These are phyloP conservation scores for Erodium texanum DNA, from an alignment of 441 rosid species.

Conservation along the genomic window DNA sequence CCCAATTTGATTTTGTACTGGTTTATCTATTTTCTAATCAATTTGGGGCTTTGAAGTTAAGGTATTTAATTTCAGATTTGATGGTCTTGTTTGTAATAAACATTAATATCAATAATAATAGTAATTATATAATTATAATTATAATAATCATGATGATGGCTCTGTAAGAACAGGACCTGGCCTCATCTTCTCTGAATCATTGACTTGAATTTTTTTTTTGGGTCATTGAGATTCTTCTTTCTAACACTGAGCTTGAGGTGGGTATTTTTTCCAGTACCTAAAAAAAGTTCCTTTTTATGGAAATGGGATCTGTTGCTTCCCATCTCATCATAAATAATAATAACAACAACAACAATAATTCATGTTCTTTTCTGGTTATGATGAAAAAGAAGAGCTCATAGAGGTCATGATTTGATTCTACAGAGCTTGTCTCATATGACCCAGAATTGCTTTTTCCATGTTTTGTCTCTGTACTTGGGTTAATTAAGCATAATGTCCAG, in stretches of 20 bases:
- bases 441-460: constrained; percentile 15
- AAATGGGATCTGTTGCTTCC: constrained; percentile 53
- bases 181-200: constrained; percentile 38
- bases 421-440: constrained; percentile 36
- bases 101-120: too few relatives aligned
- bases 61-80: constrained; percentile 8
- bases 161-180: constrained; percentile 18
- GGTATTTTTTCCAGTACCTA: constrained; percentile 38
- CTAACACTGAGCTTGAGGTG: constrained; percentile 40
- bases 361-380: constrained; percentile 19
- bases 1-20: too few relatives aligned
- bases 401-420: constrained; percentile 36
- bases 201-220: constrained; percentile 23
- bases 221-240: constrained; percentile 34
- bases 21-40: constrained; percentile 3
- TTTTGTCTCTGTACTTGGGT: constrained; percentile 21
- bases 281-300: constrained; percentile 51
- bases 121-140: constrained; percentile 10
- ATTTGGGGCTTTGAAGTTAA: constrained; percentile 7
- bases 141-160: constrained; percentile 25
- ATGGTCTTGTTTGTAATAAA: constrained; percentile 15
- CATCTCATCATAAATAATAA: constrained; percentile 34
- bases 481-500: constrained; percentile 8
- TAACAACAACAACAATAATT: constrained; percentile 19
- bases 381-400: constrained; percentile 18